Evolutionary conservation across 2,329 filamentous ascomycete species (phyloP).

Genomic region (Leptoxyphium fumago): DNA sequence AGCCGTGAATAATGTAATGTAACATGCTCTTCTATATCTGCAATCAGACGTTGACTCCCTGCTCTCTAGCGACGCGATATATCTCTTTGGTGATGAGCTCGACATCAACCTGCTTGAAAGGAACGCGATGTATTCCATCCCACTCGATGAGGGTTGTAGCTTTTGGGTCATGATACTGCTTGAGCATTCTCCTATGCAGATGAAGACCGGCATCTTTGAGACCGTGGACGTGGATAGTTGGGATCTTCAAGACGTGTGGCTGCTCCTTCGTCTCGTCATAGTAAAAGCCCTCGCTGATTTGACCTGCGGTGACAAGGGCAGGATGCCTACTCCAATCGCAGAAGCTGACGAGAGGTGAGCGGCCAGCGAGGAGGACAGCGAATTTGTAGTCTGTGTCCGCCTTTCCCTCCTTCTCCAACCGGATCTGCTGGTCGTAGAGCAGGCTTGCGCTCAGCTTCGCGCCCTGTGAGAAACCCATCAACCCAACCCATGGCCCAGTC

Average conservation of each 20-base stretch:
- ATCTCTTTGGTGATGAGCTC: constrained; percentile 39
- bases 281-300: constrained; percentile 31
- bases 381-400: constrained; percentile 39
- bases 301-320: constrained; percentile 26
- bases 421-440: constrained; percentile 44
- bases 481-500: constrained; percentile 33
- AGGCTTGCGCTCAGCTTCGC: constrained; percentile 33
- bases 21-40: too few species aligned
- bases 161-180: constrained; percentile 44
- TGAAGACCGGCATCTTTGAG: constrained; percentile 44
- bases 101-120: constrained; percentile 53
- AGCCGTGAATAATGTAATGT: too few species aligned
- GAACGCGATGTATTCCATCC: constrained; percentile 58
- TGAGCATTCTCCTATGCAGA: constrained; percentile 41
- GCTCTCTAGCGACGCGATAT: constrained; percentile 35
- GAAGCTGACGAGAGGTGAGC: constrained; percentile 44
- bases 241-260: constrained; percentile 38
- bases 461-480: constrained; percentile 37
- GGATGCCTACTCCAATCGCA: constrained; percentile 24
- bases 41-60: constrained; percentile 25
- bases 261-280: constrained; percentile 22
- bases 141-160: constrained; percentile 50
- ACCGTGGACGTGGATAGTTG: constrained; percentile 56
- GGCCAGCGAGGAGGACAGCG: constrained; percentile 46
- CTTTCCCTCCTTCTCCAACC: constrained; percentile 24